Evolutionary conservation across 306 rosid genomes (phyloP), one percentile per base, ranked within the genome.

Genomic region (Sesbania bispinosa): DNA sequence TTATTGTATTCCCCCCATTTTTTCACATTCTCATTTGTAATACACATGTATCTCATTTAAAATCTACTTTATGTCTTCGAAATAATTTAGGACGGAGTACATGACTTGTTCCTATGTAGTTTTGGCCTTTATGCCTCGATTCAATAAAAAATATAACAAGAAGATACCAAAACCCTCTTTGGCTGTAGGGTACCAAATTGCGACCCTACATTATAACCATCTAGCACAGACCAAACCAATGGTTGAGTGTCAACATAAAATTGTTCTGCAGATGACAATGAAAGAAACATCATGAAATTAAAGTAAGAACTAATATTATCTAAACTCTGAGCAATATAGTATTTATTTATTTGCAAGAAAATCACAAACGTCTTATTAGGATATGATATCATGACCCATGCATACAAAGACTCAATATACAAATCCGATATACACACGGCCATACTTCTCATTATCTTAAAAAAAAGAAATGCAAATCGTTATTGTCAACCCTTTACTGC

Each of bases 121-220:
- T n/a, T n/a, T n/a, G n/a, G n/a, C n/a, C n/a, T n/a, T n/a, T n/a
- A n/a, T n/a, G n/a, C n/a, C n/a, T n/a, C n/a, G n/a, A n/a, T n/a
- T n/a, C n/a, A n/a, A n/a, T n/a, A n/a, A n/a, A n/a, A n/a, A n/a
- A n/a, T n/a, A n/a, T n/a, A n/a, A n/a, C n/a, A n/a, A n/a, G n/a
- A n/a, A n/a, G n/a, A n/a, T n/a, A n/a, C n/a, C n/a, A n/a, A n/a
- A n/a, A n/a, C n/a, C n/a, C n/a, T n/a, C n/a, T n/a, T n/a, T n/a
- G n/a, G n/a, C n/a, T n/a, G n/a, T n/a, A n/a, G n/a, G n/a, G n/a
- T n/a, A n/a, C n/a, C n/a, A n/a, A n/a, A n/a, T n/a, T n/a, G n/a
- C n/a, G n/a, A n/a, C n/a, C n/a, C n/a, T n/a, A 82, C 96, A 70
- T 94, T 94, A 74, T 63, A 94, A 50, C 99, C 99, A 77, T 94